Percentiles rank a stretch among this genome's conserved stretches.
Conservation (phyloP, 306 rosid genomes). For the Dryas alaskensis region DNA sequence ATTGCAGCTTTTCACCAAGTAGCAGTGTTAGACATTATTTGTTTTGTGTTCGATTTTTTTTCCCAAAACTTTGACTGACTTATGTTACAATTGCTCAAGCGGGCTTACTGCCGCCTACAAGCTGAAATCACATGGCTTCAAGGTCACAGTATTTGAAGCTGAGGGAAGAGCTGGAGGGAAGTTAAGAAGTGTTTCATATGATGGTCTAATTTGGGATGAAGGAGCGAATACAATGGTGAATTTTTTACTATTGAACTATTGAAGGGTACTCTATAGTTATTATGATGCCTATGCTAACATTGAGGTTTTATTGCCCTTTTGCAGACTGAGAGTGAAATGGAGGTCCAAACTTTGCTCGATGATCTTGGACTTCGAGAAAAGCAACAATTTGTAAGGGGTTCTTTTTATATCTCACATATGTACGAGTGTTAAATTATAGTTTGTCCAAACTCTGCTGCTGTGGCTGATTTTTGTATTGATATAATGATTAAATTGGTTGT, state of each 20-base stretch:
- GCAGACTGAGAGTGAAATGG: constrained; percentile 75
- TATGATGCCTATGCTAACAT: background rate
- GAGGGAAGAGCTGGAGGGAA: constrained; percentile 88
- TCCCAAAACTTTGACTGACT: constrained; percentile 7
- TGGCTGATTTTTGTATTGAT: constrained; percentile 4
- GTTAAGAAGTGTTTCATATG: constrained; percentile 64
- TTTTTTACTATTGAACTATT: background rate
- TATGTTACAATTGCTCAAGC: constrained; percentile 37
- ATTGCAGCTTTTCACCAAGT: background rate
- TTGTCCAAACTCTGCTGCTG: background rate
- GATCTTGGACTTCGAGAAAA: constrained; percentile 82
- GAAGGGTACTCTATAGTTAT: background rate
- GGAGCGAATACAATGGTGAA: constrained; percentile 95
- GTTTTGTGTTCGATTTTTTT: background rate
- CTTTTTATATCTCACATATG: background rate
- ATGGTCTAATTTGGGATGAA: constrained; percentile 88
- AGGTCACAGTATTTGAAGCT: constrained; percentile 78
- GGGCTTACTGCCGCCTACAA: constrained; percentile 96
- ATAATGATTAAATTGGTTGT: constrained; percentile 19
- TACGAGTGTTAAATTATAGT: background rate
- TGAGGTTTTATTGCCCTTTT: constrained; percentile 25
- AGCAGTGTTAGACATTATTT: background rate
- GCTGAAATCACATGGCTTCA: constrained; percentile 73
- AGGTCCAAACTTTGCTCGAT: constrained; percentile 65
- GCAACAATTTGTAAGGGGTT: constrained; percentile 74